Evolutionary conservation across 441 rosid species (phyloP).

Genomic region (Breynia disticha): DNA sequence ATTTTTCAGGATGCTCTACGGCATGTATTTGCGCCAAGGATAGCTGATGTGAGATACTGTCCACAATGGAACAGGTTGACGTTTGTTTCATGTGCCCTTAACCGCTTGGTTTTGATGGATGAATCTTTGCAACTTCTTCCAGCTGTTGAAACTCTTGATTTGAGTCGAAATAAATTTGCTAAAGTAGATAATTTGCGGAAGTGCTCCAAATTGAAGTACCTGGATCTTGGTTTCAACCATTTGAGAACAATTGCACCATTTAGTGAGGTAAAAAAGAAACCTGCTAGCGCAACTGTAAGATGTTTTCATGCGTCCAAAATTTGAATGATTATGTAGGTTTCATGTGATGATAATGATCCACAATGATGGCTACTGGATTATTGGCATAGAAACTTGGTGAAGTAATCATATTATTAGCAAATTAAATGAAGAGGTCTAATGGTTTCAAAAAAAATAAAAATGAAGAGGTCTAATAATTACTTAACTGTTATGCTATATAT

Average conservation of each 20-base stretch:
- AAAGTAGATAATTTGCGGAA: slow-evolving; percentile 79
- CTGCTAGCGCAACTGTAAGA: too few species aligned
- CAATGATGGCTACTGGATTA: too few species aligned
- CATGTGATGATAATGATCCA: neutral
- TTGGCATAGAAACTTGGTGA: too few species aligned
- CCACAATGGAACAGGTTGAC: slow-evolving; percentile 79
- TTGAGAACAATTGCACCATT: slow-evolving; percentile 60
- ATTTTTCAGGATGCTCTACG: slow-evolving; percentile 73
- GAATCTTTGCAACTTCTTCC: slow-evolving; percentile 99
- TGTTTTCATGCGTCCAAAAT: neutral
- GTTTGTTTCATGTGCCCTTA: slow-evolving; percentile 78
- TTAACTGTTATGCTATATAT: too few species aligned
- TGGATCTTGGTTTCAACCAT: slow-evolving; percentile 92
- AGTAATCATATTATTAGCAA: too few species aligned
- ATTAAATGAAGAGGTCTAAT: too few species aligned
- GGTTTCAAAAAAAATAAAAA: too few species aligned
- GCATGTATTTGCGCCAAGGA: slow-evolving; percentile 92
- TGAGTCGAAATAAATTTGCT: slow-evolving; percentile 83
- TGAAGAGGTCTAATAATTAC: too few species aligned
- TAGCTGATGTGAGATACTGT: slow-evolving; percentile 68
- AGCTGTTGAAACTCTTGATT: slow-evolving; percentile 85
- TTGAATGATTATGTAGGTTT: neutral
- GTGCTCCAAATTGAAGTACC: slow-evolving; percentile 73
- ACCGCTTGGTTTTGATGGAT: slow-evolving; percentile 86
- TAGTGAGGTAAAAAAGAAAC: slow-evolving; percentile 44